phyloP scores from a whole-genome alignment of 2,329 filamentous ascomycete genomes.

The Boeremia exigua region DNA sequence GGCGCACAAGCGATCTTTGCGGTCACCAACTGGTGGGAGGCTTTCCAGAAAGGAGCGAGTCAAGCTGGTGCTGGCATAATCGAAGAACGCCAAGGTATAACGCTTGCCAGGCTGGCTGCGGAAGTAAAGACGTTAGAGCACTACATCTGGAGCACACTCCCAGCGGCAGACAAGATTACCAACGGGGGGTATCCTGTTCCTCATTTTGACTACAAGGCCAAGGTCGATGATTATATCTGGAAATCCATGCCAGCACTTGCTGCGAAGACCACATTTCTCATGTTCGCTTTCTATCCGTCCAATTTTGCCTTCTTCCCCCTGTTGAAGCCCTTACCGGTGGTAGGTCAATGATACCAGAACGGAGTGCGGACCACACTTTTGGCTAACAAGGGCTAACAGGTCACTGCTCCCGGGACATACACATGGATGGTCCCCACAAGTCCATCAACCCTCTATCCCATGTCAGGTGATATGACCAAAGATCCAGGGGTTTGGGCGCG shows the following conservation, averaged over 20 bases:
- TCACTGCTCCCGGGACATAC: conserved; percentile 6
- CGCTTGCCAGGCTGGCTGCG: conserved; percentile 49
- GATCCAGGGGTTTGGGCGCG: conserved; percentile 19
- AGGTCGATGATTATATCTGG: conserved; percentile 49
- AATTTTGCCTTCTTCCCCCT: conserved; percentile 20
- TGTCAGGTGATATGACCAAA: conserved; percentile 13
- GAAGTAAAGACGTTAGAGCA: conserved; percentile 47
- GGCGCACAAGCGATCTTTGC: conserved; percentile 40
- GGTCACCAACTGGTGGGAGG: conserved; percentile 35
- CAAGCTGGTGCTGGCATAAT: conserved; percentile 26
- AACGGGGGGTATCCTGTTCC: conserved; percentile 42
- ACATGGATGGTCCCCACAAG: conserved; percentile 11
- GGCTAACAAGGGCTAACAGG: too few relatives aligned
- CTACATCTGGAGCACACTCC: conserved; percentile 55
- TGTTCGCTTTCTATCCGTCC: conserved; percentile 23
- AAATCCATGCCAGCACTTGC: conserved; percentile 29
- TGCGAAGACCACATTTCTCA: conserved; percentile 24
- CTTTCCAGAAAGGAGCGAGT: conserved; percentile 29
- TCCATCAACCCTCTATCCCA: conserved; percentile 3
- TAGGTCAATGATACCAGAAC: too few relatives aligned
- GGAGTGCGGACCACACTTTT: too few relatives aligned
- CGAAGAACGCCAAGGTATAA: conserved; percentile 48
- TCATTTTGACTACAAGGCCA: conserved; percentile 51
- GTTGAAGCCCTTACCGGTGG: conserved; percentile 13
- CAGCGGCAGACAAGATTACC: conserved; percentile 35